phyloP scores from a whole-genome alignment of 2,329 filamentous ascomycete genomes.

The Remersonia thermophila region DNA sequence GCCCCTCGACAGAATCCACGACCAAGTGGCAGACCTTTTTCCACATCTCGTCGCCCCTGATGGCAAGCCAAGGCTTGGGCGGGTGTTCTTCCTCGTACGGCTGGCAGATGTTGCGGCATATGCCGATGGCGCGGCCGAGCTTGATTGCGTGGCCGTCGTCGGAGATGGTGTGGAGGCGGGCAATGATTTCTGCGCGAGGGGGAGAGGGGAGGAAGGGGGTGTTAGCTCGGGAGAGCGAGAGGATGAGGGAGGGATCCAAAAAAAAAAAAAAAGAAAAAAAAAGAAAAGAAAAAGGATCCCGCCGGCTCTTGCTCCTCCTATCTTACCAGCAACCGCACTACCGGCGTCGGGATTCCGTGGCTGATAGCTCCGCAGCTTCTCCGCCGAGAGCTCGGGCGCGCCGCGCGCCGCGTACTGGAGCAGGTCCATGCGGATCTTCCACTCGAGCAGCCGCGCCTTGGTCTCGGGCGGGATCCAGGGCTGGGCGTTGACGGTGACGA shows the following conservation, averaged over 20 bases:
- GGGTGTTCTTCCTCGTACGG: constrained; percentile 30
- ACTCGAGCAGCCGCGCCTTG: constrained; percentile 64
- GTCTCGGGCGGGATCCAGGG: constrained; percentile 46
- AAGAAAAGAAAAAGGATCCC: no score
- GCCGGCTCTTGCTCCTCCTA: no score
- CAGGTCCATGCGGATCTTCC: constrained; percentile 67
- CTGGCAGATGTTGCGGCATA: constrained; percentile 44
- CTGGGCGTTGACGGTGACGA: constrained; percentile 51
- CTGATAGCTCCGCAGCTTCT: constrained; percentile 48
- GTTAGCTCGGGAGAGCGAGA: neutral
- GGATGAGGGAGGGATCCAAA: no score
- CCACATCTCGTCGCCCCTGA: constrained; percentile 49
- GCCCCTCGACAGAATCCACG: constrained; percentile 45
- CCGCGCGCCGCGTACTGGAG: constrained; percentile 60
- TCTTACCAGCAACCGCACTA: no score
- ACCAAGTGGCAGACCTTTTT: constrained; percentile 46
- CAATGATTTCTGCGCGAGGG: constrained; percentile 25
- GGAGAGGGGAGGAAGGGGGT: no score
- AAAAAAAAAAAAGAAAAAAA: no score
- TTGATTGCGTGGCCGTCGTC: constrained; percentile 82
- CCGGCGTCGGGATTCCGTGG: constrained; percentile 29
- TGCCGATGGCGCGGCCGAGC: constrained; percentile 53
- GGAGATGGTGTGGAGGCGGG: constrained; percentile 29
- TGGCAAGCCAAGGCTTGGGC: constrained; percentile 31
- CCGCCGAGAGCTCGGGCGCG: constrained; percentile 45